Percentiles rank a stretch among this genome's conserved stretches.
phyloP scores from a whole-genome alignment of 2,329 filamentous ascomycete species.

The Colletotrichum sp. region DNA sequence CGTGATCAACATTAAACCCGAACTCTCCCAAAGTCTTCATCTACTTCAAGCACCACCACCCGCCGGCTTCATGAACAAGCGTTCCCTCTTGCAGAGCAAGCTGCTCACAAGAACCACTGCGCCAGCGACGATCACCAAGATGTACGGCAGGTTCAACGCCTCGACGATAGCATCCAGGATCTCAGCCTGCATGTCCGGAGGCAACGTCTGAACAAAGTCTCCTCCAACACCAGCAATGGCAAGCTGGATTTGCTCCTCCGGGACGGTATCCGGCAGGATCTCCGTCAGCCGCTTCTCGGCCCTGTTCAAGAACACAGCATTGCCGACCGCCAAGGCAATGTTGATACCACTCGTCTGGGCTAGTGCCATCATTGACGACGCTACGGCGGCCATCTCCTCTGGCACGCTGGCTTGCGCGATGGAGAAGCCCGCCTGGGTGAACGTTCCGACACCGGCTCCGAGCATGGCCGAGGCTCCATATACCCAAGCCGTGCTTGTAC shows the following conservation, averaged over 20 bases:
- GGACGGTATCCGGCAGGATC: constrained; percentile 25
- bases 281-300: constrained; percentile 27
- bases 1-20: not conserved
- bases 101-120: constrained; percentile 35
- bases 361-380: not conserved
- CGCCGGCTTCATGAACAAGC: constrained; percentile 6
- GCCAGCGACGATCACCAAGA: constrained; percentile 38
- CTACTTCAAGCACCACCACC: not conserved
- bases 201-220: constrained; percentile 12
- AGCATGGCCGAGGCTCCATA: constrained; percentile 42
- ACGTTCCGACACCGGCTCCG: constrained; percentile 41
- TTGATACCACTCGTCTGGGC: constrained; percentile 18
- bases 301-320: constrained; percentile 36
- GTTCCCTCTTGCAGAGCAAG: constrained; percentile 14
- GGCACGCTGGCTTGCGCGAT: constrained; percentile 8
- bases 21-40: not conserved
- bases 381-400: not conserved
- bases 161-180: constrained; percentile 29
- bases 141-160: constrained; percentile 21
- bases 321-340: constrained; percentile 4
- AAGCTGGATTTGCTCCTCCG: constrained; percentile 24
- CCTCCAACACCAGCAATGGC: constrained; percentile 26
- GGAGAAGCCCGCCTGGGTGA: constrained; percentile 35
- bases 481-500: constrained; percentile 25
- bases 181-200: constrained; percentile 19